Conservation (phyloP, 139 green algal genomes). For the Chlamydomonas sp. region DNA sequence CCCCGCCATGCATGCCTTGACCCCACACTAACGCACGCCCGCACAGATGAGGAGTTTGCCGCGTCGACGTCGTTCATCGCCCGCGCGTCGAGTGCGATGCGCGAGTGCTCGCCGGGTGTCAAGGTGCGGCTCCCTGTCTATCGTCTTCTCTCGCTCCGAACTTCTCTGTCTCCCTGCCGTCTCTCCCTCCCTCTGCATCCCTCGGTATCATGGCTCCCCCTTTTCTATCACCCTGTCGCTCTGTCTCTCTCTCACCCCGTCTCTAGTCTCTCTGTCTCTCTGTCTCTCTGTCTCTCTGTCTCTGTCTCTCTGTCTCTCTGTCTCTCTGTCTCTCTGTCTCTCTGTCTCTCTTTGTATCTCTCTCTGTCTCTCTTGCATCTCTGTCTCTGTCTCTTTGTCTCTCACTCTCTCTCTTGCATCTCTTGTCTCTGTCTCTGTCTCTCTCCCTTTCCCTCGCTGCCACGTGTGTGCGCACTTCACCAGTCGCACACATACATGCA, state of each 20-base stretch:
- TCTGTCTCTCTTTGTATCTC: background rate
- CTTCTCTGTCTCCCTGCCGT: background rate
- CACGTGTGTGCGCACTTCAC: background rate
- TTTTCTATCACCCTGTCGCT: background rate
- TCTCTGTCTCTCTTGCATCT: background rate
- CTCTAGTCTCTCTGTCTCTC: background rate
- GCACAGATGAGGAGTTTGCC: constrained; percentile 1
- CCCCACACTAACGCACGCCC: too few species aligned
- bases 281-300: background rate
- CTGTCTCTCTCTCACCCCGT: too few species aligned
- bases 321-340: background rate
- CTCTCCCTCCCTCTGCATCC: background rate
- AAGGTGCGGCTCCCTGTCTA: background rate
- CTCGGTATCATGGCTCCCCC: background rate
- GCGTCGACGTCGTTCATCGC: constrained; percentile 5
- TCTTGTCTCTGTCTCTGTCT: background rate
- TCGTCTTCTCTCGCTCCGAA: background rate
- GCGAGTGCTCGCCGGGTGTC: too few species aligned
- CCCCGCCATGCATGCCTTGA: too few species aligned
- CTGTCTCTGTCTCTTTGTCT: background rate
- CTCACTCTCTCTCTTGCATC: background rate
- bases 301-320: background rate
- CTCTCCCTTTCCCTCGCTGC: background rate
- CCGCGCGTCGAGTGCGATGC: background rate
- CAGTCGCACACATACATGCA: background rate